Evolutionary conservation across 768 basidiomycete genomes (phyloP).

Genomic region (Suillus fuscotomentosus): DNA sequence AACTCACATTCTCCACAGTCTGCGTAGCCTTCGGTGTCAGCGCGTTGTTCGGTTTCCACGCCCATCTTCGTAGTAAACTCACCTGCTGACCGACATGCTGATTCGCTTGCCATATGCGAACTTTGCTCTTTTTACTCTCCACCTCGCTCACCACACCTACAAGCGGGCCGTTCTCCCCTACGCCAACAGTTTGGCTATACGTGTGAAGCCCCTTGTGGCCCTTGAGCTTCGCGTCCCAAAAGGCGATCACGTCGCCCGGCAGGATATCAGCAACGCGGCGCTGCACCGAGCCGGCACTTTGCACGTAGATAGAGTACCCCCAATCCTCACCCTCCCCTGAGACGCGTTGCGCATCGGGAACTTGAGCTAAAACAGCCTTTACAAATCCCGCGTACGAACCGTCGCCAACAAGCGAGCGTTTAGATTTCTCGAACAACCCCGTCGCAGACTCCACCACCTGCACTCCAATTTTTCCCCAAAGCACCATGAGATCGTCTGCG

Average conservation of each 20-base stretch:
- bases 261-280: conserved; percentile 76
- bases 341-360: conserved; percentile 55
- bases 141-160: conserved; percentile 80
- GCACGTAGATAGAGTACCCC: conserved; percentile 77
- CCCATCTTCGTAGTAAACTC: conserved; percentile 30
- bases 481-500: conserved; percentile 63
- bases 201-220: conserved; percentile 74
- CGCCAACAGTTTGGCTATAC: conserved; percentile 62
- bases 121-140: conserved; percentile 85
- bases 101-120: conserved; percentile 84
- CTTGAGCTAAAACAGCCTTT: conserved; percentile 58
- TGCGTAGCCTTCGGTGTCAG: conserved; percentile 36
- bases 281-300: conserved; percentile 64
- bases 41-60: conserved; percentile 30
- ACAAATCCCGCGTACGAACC: conserved; percentile 84
- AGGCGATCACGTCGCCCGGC: conserved; percentile 80
- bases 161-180: conserved; percentile 48
- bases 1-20: conserved; percentile 79
- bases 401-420: conserved; percentile 76
- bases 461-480: conserved; percentile 75
- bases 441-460: conserved; percentile 72
- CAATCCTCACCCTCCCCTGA: conserved; percentile 40
- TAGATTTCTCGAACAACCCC: conserved; percentile 69
- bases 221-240: conserved; percentile 78
- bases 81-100: conserved; percentile 84